Evolutionary conservation across 768 basidiomycete species (phyloP).

Genomic region (Tylopilus balloui): DNA sequence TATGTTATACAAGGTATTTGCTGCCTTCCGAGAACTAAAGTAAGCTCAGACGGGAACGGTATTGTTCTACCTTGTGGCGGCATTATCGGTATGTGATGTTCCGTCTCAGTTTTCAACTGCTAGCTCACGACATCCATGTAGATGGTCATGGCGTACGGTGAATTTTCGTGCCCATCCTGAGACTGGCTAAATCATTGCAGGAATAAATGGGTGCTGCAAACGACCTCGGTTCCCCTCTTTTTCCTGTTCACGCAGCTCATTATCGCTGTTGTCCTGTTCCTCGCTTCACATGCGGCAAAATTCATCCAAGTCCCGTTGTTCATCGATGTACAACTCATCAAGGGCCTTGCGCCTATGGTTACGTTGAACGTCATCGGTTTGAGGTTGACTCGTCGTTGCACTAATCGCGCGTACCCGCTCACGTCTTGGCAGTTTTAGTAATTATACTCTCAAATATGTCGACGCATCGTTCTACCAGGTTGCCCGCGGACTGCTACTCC

Average conservation of each 20-base stretch:
- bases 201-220: constrained; percentile 88
- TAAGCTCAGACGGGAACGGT: constrained; percentile 62
- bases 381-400: constrained; percentile 47
- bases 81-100: constrained; percentile 62
- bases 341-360: constrained; percentile 73
- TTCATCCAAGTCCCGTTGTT: constrained; percentile 64
- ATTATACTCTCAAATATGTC: constrained; percentile 89
- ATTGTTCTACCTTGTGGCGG: constrained; percentile 84
- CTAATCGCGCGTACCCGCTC: not conserved
- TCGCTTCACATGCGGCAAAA: constrained; percentile 55
- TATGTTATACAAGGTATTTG: constrained; percentile 16
- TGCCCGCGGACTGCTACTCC: constrained; percentile 88
- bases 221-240: constrained; percentile 73
- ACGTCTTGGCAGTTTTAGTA: constrained; percentile 61
- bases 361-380: constrained; percentile 76
- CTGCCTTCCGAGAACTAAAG: constrained; percentile 5
- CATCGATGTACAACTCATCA: constrained; percentile 60
- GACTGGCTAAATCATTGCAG: constrained; percentile 35
- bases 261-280: constrained; percentile 76
- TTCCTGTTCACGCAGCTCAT: constrained; percentile 78
- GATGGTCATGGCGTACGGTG: constrained; percentile 86
- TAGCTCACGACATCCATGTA: constrained; percentile 27
- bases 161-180: constrained; percentile 19
- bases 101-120: not conserved
- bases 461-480: constrained; percentile 96